Evolutionary conservation across 148 eudicot species (phyloP), one percentile per base, ranked within the genome.

Genomic region (Limonium bicolor): DNA sequence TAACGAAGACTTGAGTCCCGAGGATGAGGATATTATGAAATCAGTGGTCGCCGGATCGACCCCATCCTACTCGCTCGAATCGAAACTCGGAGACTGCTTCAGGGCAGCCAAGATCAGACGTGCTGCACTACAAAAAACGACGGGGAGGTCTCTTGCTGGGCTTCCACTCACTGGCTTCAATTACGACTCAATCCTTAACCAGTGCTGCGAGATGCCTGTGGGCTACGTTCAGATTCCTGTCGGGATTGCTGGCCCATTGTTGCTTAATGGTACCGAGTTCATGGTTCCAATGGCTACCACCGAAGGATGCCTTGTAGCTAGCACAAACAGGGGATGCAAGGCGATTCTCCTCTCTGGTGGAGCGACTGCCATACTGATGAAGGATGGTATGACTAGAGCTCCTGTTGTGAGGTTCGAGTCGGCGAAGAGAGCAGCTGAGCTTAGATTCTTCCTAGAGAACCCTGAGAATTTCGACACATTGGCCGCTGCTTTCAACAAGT

Each of bases 271-370:
- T 12, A 5, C 16, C 0, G 66, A 66, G 28, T 61, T 50, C 50
- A 55, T 40, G 10, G 71, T 66, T 13, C 71, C 71, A 6, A 61
- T 66, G 71, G 71, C 71, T 14, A 66, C 71, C 2, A 66, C 71
- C 4, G 71, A 66, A 50, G 71, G 71, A 0, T 60, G 66, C 46
- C 25, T 66, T 50, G 66, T 66, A 0, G 71, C 71, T 17, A 66
- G 66, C 47, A 66, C 71, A 2, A 66, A 66, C 27, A 37, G 71
- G 8, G 71, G 71, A 2, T 66, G 66, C 30, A 66, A 66, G 48
- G 71, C 71, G 1, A 54, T 66, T 4, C 33, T 44, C 36, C 45
- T 43, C 3, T 66, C 53, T 0, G 71, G 71, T 13, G 71, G 71
- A 15, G 66, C 71, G 22, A 50, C 58, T 1, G 15, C 53, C 24